Evolutionary conservation across 129 eudicot species (phyloP), one percentile per base, ranked within the genome.

Genomic region (Helianthus tuberosus): DNA sequence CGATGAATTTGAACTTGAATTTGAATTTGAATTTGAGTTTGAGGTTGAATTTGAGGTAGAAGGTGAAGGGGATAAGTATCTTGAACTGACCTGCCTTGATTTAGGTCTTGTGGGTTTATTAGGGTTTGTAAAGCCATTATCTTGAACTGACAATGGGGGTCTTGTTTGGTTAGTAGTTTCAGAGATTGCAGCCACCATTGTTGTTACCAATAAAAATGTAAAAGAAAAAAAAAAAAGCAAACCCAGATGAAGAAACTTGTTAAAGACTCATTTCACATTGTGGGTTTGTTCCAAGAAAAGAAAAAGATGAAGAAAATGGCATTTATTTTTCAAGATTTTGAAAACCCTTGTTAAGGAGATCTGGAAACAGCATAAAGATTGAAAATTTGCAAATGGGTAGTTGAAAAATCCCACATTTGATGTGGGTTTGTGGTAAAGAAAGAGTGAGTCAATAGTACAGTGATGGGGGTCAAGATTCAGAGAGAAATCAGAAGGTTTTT

Each of bases 51-150:
- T 73, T 36, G 84, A 75, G 17, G 93, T 68, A n/a, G 97, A 91
- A 50, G 93, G 79, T 2, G 97, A 86, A 80, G 96, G 93, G 39
- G 96, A 85, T 88, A 92, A 76, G 62, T 92, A 92, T 44, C 98
- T 74, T n/a, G 98, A 89, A 62, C 89, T 77, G 25, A 93, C 95
- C 49, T 86, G 83, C 63, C 89, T 84, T 38, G 92, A 81, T 86
- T 87, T 90, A 65, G 96, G 88, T 71, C 86, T 90, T 51, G 78
- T 87, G 5, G 78, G 75, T 70, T 84, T 83, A 35, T 64, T 60
- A 6, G 79, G 29, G 59, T 36, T 77, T 14, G 70, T 82, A 79
- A 83, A 82, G 68, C 83, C 84, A 72, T 80, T 87, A 75, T 86
- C 95, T 62, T 91, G 80, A 5, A 92, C 89, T 64, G 88, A 80